These are phyloP conservation scores for Prosopis cineraria DNA, from an alignment of 306 rosid genomes.

Conservation along the genomic window DNA sequence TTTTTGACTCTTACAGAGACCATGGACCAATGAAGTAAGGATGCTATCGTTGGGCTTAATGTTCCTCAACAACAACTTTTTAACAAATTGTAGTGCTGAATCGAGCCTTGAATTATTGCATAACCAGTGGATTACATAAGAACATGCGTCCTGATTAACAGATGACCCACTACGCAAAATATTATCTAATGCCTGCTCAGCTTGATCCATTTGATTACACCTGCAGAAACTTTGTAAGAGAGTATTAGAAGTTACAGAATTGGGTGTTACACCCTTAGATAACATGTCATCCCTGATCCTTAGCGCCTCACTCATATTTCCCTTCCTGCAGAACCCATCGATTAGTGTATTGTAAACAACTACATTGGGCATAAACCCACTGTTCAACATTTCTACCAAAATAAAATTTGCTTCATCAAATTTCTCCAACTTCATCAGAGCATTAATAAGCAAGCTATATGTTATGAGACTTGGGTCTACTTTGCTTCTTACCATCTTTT, in stretches of 20 bases:
- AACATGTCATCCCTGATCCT: constrained; percentile 65
- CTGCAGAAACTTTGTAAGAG: constrained; percentile 64
- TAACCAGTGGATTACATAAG: constrained; percentile 51
- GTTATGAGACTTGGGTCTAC: constrained; percentile 60
- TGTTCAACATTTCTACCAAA: constrained; percentile 58
- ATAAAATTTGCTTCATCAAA: constrained; percentile 50
- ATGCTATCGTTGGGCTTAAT: constrained; percentile 57
- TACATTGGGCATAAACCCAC: constrained; percentile 61
- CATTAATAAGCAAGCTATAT: constrained; percentile 64
- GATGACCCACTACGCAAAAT: constrained; percentile 42
- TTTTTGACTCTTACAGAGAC: constrained; percentile 62
- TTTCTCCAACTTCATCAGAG: constrained; percentile 53
- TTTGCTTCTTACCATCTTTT: constrained; percentile 52
- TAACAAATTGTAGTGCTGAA: constrained; percentile 53
- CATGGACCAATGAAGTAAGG: constrained; percentile 61
- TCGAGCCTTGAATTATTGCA: constrained; percentile 49
- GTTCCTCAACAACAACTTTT: constrained; percentile 48
- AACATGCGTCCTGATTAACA: constrained; percentile 55
- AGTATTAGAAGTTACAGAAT: constrained; percentile 61
- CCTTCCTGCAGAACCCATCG: constrained; percentile 67
- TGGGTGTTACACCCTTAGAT: constrained; percentile 57
- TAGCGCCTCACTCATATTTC: constrained; percentile 59
- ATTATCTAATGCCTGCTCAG: constrained; percentile 48
- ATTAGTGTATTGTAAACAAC: constrained; percentile 60
- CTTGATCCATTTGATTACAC: constrained; percentile 52